Percentiles rank a stretch among this genome's conserved stretches.
These are phyloP conservation scores for Populus alba DNA, from an alignment of 345 rosid genomes.

Conservation along the genomic window DNA sequence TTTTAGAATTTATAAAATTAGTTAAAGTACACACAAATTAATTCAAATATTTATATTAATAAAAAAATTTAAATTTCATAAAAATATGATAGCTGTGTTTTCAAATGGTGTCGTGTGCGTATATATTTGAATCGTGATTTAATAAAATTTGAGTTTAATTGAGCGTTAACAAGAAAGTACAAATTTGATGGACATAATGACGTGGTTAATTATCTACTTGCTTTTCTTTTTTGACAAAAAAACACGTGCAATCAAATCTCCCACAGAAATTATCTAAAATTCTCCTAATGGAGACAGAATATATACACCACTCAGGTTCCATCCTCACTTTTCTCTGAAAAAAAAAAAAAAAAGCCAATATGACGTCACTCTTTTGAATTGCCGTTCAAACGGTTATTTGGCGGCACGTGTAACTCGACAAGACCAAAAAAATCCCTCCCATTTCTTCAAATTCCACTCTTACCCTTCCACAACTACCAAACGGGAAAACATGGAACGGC, in stretches of 20 bases:
- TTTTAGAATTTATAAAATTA: too few species aligned
- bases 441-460: background rate
- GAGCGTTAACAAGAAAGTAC: too few species aligned
- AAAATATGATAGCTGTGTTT: too few species aligned
- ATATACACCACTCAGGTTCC: background rate
- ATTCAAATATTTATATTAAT: too few species aligned
- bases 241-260: background rate
- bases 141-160: too few species aligned
- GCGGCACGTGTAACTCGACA: background rate
- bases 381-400: slow-evolving; percentile 4
- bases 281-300: background rate
- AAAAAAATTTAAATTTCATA: too few species aligned
- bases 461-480: background rate
- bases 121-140: too few species aligned
- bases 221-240: background rate
- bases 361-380: background rate
- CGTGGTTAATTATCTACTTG: background rate
- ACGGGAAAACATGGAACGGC: slow-evolving; percentile 2
- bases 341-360: background rate
- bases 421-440: background rate
- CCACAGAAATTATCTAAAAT: background rate
- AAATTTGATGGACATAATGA: background rate
- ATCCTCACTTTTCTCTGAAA: background rate
- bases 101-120: too few species aligned
- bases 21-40: too few species aligned